A percentile compares a stretch with the other conserved stretches of the same genome.
Evolutionary conservation across 2,329 filamentous ascomycete species (phyloP).

Genomic region (Karstenula rhodostoma): DNA sequence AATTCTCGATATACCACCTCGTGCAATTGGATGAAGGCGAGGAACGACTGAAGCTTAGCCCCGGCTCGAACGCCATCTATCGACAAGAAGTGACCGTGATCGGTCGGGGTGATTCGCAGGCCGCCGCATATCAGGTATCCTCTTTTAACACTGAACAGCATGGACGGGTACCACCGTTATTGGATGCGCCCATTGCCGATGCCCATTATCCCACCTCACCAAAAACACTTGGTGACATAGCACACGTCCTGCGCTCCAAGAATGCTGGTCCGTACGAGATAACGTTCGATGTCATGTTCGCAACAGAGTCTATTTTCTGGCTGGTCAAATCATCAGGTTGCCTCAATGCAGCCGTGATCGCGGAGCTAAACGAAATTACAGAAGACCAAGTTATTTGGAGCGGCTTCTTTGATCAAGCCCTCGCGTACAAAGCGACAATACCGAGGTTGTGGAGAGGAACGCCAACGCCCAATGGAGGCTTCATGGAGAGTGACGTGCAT

Average conservation of each 20-base stretch:
- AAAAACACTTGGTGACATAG: constrained; percentile 27
- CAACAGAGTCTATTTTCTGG: constrained; percentile 16
- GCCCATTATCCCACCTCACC: constrained; percentile 3
- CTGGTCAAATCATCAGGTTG: constrained; percentile 27
- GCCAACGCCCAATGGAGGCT: constrained; percentile 24
- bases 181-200: not conserved
- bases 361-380: constrained; percentile 19
- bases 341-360: constrained; percentile 23
- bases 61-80: constrained; percentile 20
- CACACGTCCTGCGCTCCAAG: constrained; percentile 47
- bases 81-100: constrained; percentile 19
- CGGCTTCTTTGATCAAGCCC: constrained; percentile 35
- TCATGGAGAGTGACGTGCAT: constrained; percentile 34
- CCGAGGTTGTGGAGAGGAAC: constrained; percentile 27
- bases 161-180: not conserved
- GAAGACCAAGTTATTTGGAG: constrained; percentile 30
- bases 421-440: constrained; percentile 35
- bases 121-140: not conserved
- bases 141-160: not conserved
- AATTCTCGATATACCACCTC: constrained; percentile 55
- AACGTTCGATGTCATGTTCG: constrained; percentile 62
- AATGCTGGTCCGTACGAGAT: constrained; percentile 62
- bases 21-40: constrained; percentile 51
- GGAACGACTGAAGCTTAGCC: constrained; percentile 19
- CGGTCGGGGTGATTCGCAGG: constrained; percentile 4